Evolutionary conservation across 1,139 yeast species (phyloP).

Genomic region (Sugiyamaella grinbergsii): DNA sequence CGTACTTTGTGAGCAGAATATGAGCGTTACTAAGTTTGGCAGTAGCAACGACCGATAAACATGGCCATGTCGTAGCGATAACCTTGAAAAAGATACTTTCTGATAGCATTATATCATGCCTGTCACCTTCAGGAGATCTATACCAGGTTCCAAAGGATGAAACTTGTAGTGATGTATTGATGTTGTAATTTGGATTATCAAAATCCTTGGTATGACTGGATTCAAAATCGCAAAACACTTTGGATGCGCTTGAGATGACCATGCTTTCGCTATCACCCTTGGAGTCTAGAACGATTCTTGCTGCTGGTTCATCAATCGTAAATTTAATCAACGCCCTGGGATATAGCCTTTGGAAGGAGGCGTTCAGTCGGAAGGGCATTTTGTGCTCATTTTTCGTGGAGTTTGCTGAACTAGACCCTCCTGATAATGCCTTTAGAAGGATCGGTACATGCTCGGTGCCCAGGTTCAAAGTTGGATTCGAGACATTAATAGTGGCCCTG

Average conservation of each 20-base stretch:
- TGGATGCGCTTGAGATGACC: conserved; percentile 39
- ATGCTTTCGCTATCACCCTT: conserved; percentile 27
- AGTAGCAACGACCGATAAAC: conserved; percentile 32
- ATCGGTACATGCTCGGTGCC: conserved; percentile 41
- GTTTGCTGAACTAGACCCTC: conserved; percentile 1
- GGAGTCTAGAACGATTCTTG: conserved; percentile 38
- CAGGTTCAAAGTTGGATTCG: conserved; percentile 46
- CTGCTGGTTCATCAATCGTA: conserved; percentile 45
- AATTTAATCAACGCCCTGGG: conserved; percentile 43
- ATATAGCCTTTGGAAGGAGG: conserved; percentile 35
- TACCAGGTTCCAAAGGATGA: conserved; percentile 40
- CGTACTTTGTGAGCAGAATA: conserved; percentile 35
- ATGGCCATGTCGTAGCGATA: conserved; percentile 37
- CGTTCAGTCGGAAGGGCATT: conserved; percentile 17
- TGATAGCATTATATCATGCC: conserved; percentile 39
- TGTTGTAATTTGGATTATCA: conserved; percentile 34
- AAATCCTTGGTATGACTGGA: conserved; percentile 36
- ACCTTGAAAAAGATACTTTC: conserved; percentile 37
- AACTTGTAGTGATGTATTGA: conserved; percentile 35
- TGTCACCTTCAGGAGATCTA: conserved; percentile 34
- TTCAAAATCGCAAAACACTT: conserved; percentile 39
- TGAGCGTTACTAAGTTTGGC: conserved; percentile 36
- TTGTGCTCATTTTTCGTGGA: not conserved
- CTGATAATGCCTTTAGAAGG: conserved; percentile 29
- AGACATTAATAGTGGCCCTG: conserved; percentile 41